Percentiles rank a stretch among this genome's conserved stretches.
These are phyloP conservation scores for carrot (Daucus carota) DNA, from an alignment of 129 eudicot species.

Conservation along the genomic window DH1_v3.0 NC_030386.2:31970501-31971000, in stretches of 20 bases:
- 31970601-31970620: slow-evolving; percentile 4
- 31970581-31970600: not conserved
- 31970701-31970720: slow-evolving; percentile 33
- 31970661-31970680: slow-evolving; percentile 26
- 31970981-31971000: not conserved
- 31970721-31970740: slow-evolving; percentile 35
- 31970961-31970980: not conserved
- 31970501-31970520: slow-evolving; percentile 1
- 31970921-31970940: not conserved
- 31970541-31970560: not conserved
- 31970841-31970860: slow-evolving; percentile 26
- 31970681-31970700: slow-evolving; percentile 37
- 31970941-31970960: not conserved
- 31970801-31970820: slow-evolving; percentile 32
- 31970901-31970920: slow-evolving; percentile 3
- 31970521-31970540: not conserved
- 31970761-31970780: slow-evolving; percentile 31
- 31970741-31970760: slow-evolving; percentile 46
- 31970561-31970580: not conserved
- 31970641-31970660: slow-evolving; percentile 12
- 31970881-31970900: not conserved
- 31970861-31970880: not conserved
- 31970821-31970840: slow-evolving; percentile 51
- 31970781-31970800: slow-evolving; percentile 50
- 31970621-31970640: not conserved